These are phyloP conservation scores for Afroboletus lepidellus DNA, from an alignment of 1,284 basidiomycete genomes.

Conservation along the genomic window DNA sequence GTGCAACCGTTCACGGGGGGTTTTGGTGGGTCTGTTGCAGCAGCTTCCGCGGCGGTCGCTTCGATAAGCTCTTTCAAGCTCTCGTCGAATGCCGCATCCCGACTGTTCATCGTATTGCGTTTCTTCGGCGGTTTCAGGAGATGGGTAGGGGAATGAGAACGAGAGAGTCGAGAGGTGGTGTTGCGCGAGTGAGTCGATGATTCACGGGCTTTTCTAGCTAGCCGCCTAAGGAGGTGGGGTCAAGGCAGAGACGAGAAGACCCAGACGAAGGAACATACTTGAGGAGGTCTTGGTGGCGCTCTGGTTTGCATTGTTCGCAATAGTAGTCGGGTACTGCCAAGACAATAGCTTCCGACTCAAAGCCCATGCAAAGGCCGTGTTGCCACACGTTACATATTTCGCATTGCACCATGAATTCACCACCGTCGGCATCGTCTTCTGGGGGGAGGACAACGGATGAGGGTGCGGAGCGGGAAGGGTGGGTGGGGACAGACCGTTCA, in stretches of 20 bases:
- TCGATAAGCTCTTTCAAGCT: slow-evolving; percentile 72
- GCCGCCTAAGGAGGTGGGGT: slow-evolving; percentile 46
- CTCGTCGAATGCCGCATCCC: slow-evolving; percentile 93
- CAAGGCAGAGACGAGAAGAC: slow-evolving; percentile 7
- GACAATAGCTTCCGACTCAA: slow-evolving; percentile 80
- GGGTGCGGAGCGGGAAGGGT: slow-evolving; percentile 2
- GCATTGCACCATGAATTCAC: slow-evolving; percentile 96
- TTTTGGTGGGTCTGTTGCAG: slow-evolving; percentile 38
- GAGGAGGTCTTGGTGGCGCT: slow-evolving; percentile 76
- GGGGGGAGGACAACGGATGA: slow-evolving; percentile 27
- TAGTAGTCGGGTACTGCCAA: slow-evolving; percentile 83
- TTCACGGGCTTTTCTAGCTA: slow-evolving; percentile 61
- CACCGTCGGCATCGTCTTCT: slow-evolving; percentile 76
- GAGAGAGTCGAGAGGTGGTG: slow-evolving; percentile 57
- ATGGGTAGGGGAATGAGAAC: slow-evolving; percentile 70
- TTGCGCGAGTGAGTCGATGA: slow-evolving; percentile 58
- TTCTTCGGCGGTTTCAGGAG: slow-evolving; percentile 70
- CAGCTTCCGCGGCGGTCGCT: slow-evolving; percentile 65
- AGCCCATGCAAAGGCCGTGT: slow-evolving; percentile 96
- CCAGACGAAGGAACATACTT: slow-evolving; percentile 49
- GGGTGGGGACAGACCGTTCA: slow-evolving; percentile 62
- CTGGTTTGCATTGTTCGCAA: slow-evolving; percentile 92
- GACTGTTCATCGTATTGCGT: slow-evolving; percentile 95
- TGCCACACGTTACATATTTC: slow-evolving; percentile 98
- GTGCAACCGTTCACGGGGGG: slow-evolving; percentile 24